Percentiles rank a stretch among this genome's conserved stretches.
phyloP scores from a whole-genome alignment of 2,329 filamentous ascomycete species.

The Diplodia mutila region DNA sequence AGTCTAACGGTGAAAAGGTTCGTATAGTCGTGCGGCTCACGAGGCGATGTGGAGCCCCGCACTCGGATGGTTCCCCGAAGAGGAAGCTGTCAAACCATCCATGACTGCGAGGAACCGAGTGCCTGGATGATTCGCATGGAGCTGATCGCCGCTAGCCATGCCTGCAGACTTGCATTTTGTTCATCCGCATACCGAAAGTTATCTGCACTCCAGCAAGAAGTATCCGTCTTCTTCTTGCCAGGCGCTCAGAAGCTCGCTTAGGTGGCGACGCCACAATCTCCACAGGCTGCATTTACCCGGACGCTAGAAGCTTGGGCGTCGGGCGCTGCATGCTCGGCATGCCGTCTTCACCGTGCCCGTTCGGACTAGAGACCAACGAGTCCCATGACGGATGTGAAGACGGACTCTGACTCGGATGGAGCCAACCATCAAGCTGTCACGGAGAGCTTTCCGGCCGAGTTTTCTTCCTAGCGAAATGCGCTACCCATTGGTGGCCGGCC shows the following conservation, averaged over 20 bases:
- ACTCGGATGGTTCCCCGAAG: not conserved
- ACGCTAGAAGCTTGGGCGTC: slow-evolving; percentile 5
- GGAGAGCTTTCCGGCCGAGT: not conserved
- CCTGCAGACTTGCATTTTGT: not conserved
- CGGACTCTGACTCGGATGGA: not conserved
- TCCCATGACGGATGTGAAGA: not conserved
- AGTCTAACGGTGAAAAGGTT: not conserved
- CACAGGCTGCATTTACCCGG: slow-evolving; percentile 15
- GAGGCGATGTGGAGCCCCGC: slow-evolving; percentile 7
- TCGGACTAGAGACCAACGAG: not conserved
- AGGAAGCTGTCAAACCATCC: slow-evolving; percentile 1
- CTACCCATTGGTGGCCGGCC: not conserved
- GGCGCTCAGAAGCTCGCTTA: not conserved
- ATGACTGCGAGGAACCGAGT: not conserved
- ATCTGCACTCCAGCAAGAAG: not conserved
- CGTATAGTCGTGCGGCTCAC: slow-evolving; percentile 11
- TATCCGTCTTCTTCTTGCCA: not conserved
- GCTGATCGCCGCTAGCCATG: slow-evolving; percentile 11
- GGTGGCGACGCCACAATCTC: not conserved
- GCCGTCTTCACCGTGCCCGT: not conserved
- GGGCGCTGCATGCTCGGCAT: slow-evolving; percentile 4
- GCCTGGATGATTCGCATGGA: slow-evolving; percentile 1
- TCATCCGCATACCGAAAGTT: not conserved
- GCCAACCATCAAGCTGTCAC: not conserved
- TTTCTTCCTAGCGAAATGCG: not conserved